Percentiles rank a stretch among this genome's conserved stretches.
Evolutionary conservation across 2,329 filamentous ascomycete species (phyloP).

Genomic region (Aureobasidium lini): DNA sequence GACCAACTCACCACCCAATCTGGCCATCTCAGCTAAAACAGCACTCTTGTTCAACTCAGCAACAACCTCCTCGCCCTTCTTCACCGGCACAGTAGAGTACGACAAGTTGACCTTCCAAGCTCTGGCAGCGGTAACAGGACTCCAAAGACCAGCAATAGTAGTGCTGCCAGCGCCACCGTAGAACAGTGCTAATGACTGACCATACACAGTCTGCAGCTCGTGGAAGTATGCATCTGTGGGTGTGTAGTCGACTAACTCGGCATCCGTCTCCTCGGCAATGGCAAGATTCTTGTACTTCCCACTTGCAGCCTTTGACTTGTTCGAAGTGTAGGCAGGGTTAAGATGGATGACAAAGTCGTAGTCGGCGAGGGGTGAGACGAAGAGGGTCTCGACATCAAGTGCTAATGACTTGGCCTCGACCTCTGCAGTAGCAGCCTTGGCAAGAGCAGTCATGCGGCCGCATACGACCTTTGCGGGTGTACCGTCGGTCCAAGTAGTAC

Average conservation of each 20-base stretch:
- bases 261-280: constrained; percentile 41
- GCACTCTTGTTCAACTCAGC: constrained; percentile 60
- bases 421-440: constrained; percentile 64
- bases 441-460: constrained; percentile 71
- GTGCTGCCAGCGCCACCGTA: constrained; percentile 53
- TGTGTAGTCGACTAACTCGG: constrained; percentile 47
- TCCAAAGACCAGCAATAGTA: constrained; percentile 59
- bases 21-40: constrained; percentile 65
- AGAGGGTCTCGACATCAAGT: constrained; percentile 52
- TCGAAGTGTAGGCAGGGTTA: constrained; percentile 43
- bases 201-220: constrained; percentile 62
- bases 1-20: constrained; percentile 54
- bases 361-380: constrained; percentile 63
- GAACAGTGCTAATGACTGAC: constrained; percentile 71
- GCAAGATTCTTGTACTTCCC: constrained; percentile 75
- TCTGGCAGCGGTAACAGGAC: constrained; percentile 47
- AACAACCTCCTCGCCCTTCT: constrained; percentile 32
- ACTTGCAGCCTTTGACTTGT: constrained; percentile 26
- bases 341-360: constrained; percentile 84
- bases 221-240: constrained; percentile 56
- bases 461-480: constrained; percentile 75
- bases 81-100: constrained; percentile 55
- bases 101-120: constrained; percentile 64
- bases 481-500: constrained; percentile 71
- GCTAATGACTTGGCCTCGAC: constrained; percentile 24